Base-by-base conservation (phyloP, 1,284 basidiomycete genomes). In the Naganishia cerealis region DNA sequence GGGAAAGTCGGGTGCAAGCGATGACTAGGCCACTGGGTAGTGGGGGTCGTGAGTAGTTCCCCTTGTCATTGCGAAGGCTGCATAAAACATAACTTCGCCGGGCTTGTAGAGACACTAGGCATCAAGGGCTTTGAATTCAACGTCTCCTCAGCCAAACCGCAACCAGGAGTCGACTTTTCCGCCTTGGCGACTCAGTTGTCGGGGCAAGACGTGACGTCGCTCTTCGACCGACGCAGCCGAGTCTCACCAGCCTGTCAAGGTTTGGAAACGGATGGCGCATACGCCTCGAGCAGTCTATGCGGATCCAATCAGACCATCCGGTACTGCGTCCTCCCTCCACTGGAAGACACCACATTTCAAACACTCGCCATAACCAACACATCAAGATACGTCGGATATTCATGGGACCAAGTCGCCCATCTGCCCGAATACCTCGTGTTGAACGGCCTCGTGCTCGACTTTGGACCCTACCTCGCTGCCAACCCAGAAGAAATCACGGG, bases 401-500 rank as follows among this genome's bases (percentile, higher is more conserved):
- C 88, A 67, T 97, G 94, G 94, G 84, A 85, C 46, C 90, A 95
- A 75, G 88, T 96, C 39, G 84, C 88, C 1, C 75, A 74, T 36
- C 81, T 90, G 24, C 73, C 82, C 43, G 86, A 89, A 77, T 94
- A 90, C 79, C 82, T 96, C 72, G 93, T 98, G 48, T 81, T 99
- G 67, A 93, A 98, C 75, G 96, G 96, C 33, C 85, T 87, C 43
- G 96, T 99, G 42, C 88, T 99, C 76, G 97, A 99, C 81, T 87
- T 99, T 83, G 84, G 84, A 57, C 88, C 94, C 0, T 99, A 99
- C 83, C 83, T 97, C 69, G 79, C 82, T 18, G 84, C 88, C 21
- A 90, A 95, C 76, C 87, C 88, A 5, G 84, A 75, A 18, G 75
- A 91, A n/a, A n/a, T n/a, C n/a, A n/a, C n/a, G n/a, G n/a, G n/a